These are phyloP conservation scores for Sparassis latifolia DNA, from an alignment of 1,284 basidiomycete genomes.

Conservation along the genomic window DNA sequence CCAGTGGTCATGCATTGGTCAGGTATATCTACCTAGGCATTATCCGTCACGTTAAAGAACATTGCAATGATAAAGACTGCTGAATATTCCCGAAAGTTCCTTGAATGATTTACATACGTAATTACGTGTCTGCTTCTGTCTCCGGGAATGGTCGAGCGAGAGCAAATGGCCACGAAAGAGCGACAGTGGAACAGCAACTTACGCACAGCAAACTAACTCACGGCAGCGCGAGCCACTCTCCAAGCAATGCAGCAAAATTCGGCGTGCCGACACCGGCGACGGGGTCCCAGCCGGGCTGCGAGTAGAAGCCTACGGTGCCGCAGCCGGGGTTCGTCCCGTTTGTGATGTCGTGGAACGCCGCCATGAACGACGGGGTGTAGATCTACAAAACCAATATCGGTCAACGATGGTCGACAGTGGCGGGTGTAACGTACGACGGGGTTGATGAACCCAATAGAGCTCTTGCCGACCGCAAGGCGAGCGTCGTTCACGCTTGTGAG, in stretches of 20 bases:
- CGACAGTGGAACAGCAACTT: not conserved
- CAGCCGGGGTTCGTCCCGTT: conserved; percentile 38
- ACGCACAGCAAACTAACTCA: not conserved
- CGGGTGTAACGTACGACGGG: conserved; percentile 26
- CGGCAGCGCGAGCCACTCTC: conserved; percentile 12
- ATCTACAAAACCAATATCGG: conserved; percentile 26
- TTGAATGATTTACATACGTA: too few relatives aligned
- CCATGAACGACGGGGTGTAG: conserved; percentile 22
- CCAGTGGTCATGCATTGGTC: too few relatives aligned
- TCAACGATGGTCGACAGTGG: conserved; percentile 11
- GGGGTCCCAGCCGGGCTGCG: conserved; percentile 34
- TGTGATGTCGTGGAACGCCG: conserved; percentile 38
- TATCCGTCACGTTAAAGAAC: too few relatives aligned
- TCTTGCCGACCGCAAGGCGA: conserved; percentile 34
- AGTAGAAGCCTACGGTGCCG: conserved; percentile 30
- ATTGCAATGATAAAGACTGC: too few relatives aligned
- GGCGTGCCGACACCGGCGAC: conserved; percentile 28
- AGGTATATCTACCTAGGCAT: too few relatives aligned
- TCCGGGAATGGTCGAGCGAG: too few relatives aligned
- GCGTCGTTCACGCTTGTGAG: conserved; percentile 59
- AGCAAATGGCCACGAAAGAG: not conserved
- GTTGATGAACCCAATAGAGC: conserved; percentile 54
- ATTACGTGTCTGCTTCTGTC: too few relatives aligned
- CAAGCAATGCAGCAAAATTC: conserved; percentile 19
- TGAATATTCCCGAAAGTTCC: too few relatives aligned